Evolutionary conservation across 2,329 filamentous ascomycete species (phyloP).

Genomic region (Aspergillus brunneoviolaceus): DNA sequence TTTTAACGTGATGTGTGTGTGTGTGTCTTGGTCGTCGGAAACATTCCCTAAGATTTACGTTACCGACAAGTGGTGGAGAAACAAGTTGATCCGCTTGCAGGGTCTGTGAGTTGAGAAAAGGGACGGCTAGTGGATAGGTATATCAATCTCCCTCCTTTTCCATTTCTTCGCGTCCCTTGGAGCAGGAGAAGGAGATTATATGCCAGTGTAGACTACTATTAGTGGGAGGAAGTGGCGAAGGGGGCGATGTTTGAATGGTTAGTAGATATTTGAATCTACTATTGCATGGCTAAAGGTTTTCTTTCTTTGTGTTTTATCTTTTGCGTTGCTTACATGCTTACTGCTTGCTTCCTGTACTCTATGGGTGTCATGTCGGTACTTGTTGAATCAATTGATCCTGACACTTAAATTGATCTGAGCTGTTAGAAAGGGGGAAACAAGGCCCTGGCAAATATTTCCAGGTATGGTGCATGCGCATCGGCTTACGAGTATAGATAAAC

Average conservation of each 20-base stretch:
- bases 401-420: constrained; percentile 11
- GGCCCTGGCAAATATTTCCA: no score
- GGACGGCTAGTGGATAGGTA: neutral
- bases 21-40: neutral
- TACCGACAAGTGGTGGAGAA: neutral
- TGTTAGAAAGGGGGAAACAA: no score
- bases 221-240: neutral
- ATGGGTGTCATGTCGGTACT: constrained; percentile 17
- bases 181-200: neutral
- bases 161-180: neutral
- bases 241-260: neutral
- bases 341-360: constrained; percentile 25
- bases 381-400: constrained; percentile 14
- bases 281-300: neutral
- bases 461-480: no score
- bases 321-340: constrained; percentile 18
- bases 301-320: neutral
- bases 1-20: constrained; percentile 3
- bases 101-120: neutral
- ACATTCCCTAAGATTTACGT: neutral
- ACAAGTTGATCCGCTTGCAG: neutral
- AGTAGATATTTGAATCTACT: neutral
- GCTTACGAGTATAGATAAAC: no score
- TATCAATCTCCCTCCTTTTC: neutral
- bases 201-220: neutral